Percentiles rank a stretch among this genome's conserved stretches.
Conservation (phyloP, 768 basidiomycete species). For the Boletus barrowsii region DNA sequence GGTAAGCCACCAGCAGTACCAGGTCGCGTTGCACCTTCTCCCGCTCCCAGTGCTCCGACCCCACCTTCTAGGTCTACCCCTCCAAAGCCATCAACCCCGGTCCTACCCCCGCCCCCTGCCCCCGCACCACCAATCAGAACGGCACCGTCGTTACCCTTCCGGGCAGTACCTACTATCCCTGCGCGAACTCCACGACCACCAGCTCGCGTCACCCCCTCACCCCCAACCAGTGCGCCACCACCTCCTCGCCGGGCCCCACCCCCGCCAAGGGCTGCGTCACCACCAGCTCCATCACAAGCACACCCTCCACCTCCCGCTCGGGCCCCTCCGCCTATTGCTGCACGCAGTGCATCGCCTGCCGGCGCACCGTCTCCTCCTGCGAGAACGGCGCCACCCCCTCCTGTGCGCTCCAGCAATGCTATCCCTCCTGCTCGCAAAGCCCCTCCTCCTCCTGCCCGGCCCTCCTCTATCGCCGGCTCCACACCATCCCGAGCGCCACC, state of each 20-base stretch:
- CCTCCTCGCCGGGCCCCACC: constrained; percentile 33
- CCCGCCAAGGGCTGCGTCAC: constrained; percentile 29
- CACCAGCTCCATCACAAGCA: constrained; percentile 25
- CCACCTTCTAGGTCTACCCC: constrained; percentile 32
- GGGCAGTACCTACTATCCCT: constrained; percentile 38
- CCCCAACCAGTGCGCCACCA: constrained; percentile 18
- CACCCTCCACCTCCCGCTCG: constrained; percentile 27
- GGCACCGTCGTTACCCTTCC: constrained; percentile 37
- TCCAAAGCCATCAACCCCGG: constrained; percentile 28
- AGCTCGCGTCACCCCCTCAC: constrained; percentile 31
- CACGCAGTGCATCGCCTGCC: constrained; percentile 23
- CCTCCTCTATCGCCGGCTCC: constrained; percentile 32
- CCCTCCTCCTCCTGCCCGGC: constrained; percentile 44
- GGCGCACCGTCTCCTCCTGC: constrained; percentile 9
- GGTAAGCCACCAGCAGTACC: constrained; percentile 69
- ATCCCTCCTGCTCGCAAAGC: constrained; percentile 33
- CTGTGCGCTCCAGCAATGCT: constrained; percentile 22
- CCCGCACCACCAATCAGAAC: constrained; percentile 37
- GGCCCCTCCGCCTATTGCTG: constrained; percentile 26
- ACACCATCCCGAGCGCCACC: constrained; percentile 34
- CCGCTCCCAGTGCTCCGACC: constrained; percentile 24
- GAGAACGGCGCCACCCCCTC: constrained; percentile 24
- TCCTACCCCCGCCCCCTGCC: constrained; percentile 32
- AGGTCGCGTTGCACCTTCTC: constrained; percentile 39
- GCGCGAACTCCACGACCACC: constrained; percentile 45